phyloP scores from a whole-genome alignment of 2,329 filamentous ascomycete species.

The Dactylellina sp. region DNA sequence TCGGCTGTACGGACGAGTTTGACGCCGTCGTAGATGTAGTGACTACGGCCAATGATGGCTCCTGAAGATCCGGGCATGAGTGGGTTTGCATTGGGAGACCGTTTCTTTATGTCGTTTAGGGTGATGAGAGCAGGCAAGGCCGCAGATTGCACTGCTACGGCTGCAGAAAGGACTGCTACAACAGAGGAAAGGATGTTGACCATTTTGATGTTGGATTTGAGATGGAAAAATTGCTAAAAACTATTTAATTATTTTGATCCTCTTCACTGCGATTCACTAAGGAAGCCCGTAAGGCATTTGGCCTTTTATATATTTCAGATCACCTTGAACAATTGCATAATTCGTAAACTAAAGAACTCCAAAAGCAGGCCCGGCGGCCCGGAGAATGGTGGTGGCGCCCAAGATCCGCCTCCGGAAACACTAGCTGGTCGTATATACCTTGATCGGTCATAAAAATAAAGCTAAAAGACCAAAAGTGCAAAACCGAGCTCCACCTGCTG shows the following conservation, averaged over 20 bases:
- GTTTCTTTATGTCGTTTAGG: slow-evolving; percentile 7
- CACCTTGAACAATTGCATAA: slow-evolving; percentile 15
- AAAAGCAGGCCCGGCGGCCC: slow-evolving; percentile 14
- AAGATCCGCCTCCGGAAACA: slow-evolving; percentile 1
- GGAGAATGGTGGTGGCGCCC: not conserved
- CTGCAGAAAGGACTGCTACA: slow-evolving; percentile 16
- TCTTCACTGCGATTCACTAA: slow-evolving; percentile 17
- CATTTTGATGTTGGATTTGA: slow-evolving; percentile 19
- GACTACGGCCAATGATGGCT: slow-evolving; percentile 7
- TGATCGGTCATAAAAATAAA: slow-evolving; percentile 3
- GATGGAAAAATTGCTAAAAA: slow-evolving; percentile 10
- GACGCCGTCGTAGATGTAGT: slow-evolving; percentile 19
- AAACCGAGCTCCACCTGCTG: not conserved
- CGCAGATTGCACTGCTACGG: slow-evolving; percentile 16
- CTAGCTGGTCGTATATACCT: slow-evolving; percentile 13
- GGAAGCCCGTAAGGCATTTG: slow-evolving; percentile 2
- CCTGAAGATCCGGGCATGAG: slow-evolving; percentile 4
- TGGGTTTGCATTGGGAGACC: slow-evolving; percentile 23
- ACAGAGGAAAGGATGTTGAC: slow-evolving; percentile 17
- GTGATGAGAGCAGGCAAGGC: slow-evolving; percentile 5
- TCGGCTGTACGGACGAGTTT: slow-evolving; percentile 25
- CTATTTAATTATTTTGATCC: not conserved
- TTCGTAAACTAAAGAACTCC: slow-evolving; percentile 5
- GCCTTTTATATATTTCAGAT: slow-evolving; percentile 4
- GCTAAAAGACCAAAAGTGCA: not conserved